These are phyloP conservation scores for Cutaneotrichosporon sp. DNA, from an alignment of 1,284 basidiomycete species.

Conservation along the genomic window DNA sequence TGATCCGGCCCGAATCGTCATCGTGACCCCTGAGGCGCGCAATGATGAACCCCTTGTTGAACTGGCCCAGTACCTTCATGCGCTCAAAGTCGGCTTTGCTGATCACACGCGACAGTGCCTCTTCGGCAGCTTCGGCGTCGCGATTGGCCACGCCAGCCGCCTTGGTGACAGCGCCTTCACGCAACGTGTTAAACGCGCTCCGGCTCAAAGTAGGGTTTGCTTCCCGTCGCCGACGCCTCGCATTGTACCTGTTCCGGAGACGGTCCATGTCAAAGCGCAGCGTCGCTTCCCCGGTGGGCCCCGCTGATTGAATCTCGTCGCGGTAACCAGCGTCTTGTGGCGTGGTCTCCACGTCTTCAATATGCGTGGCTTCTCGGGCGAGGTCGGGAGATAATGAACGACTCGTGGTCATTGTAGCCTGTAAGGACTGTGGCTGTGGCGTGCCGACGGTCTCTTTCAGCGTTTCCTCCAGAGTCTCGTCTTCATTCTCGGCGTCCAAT, in stretches of 20 bases:
- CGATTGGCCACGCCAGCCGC: conserved; percentile 59
- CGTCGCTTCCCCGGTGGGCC: conserved; percentile 31
- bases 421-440: too few relatives aligned
- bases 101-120: conserved; percentile 76
- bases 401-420: too few relatives aligned
- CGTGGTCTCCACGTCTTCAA: too few relatives aligned
- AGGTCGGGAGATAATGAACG: too few relatives aligned
- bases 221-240: background rate
- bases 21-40: conserved; percentile 55
- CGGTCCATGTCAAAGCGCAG: conserved; percentile 35
- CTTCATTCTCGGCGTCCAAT: background rate
- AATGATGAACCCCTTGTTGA: conserved; percentile 94
- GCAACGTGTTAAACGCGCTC: conserved; percentile 21
- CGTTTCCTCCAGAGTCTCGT: too few relatives aligned
- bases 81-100: conserved; percentile 75
- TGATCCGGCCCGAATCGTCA: conserved; percentile 11
- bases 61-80: conserved; percentile 90
- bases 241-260: conserved; percentile 23
- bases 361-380: too few relatives aligned
- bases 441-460: too few relatives aligned
- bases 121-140: conserved; percentile 60
- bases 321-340: conserved; percentile 19
- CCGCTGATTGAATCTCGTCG: conserved; percentile 34
- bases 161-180: conserved; percentile 19
- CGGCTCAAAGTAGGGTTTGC: conserved; percentile 13